phyloP scores from a whole-genome alignment of 352 stramenopile species.

The Globisporangium canariense region DNA sequence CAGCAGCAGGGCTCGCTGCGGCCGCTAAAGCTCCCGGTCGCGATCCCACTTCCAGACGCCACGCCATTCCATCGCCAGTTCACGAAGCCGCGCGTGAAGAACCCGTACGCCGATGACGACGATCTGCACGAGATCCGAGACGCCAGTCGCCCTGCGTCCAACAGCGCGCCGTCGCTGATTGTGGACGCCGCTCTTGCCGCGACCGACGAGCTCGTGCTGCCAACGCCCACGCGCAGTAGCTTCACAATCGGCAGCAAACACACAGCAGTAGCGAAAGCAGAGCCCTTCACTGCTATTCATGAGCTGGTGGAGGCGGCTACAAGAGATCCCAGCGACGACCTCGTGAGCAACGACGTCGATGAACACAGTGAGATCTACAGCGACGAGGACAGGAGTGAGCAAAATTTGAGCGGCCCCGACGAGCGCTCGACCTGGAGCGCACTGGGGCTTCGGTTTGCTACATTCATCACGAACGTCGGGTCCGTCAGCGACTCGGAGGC shows the following conservation, averaged over 20 bases:
- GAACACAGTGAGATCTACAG: slow-evolving; percentile 9
- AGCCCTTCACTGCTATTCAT: not conserved
- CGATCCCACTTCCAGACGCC: not conserved
- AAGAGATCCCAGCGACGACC: not conserved
- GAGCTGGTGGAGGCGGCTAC: not conserved
- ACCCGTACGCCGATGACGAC: slow-evolving; percentile 10
- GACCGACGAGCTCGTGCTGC: not conserved
- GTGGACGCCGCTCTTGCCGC: slow-evolving; percentile 1
- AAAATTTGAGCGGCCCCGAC: not conserved
- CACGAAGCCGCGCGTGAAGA: slow-evolving; percentile 2
- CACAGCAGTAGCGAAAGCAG: not conserved
- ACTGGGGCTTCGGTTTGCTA: not conserved
- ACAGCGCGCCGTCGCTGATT: not conserved
- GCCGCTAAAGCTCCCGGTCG: slow-evolving; percentile 11
- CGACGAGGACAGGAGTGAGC: not conserved
- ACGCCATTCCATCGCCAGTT: slow-evolving; percentile 20
- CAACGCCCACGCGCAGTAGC: not conserved
- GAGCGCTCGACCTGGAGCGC: not conserved
- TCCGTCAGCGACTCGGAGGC: slow-evolving; percentile 4
- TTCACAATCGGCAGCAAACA: not conserved
- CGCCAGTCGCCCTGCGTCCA: not conserved
- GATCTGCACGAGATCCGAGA: slow-evolving; percentile 9
- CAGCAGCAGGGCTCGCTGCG: slow-evolving; percentile 1
- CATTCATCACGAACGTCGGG: slow-evolving; percentile 4
- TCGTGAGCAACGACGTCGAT: not conserved